A percentile compares a stretch with the other conserved stretches of the same genome.
These are phyloP conservation scores for Seminavis robusta DNA, from an alignment of 108 stramenopile species.

Conservation along the genomic window DNA sequence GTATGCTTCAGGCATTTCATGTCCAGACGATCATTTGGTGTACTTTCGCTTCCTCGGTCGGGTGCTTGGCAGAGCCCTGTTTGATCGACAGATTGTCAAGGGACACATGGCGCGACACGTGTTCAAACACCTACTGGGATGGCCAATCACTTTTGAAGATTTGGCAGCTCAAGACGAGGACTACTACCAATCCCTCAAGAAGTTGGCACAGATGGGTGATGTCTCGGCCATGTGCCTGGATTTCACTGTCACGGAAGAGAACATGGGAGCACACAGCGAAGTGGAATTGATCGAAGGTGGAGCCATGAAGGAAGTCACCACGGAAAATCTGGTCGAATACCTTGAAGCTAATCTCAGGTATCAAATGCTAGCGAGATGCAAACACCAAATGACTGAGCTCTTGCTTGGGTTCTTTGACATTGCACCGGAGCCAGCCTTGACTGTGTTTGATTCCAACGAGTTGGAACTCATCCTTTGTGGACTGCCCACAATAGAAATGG, in stretches of 20 bases:
- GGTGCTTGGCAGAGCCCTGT: conserved; percentile 94
- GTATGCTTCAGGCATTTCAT: conserved; percentile 46
- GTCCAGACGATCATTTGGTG: conserved; percentile 91
- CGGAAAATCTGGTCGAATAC: conserved; percentile 91
- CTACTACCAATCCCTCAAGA: conserved; percentile 77
- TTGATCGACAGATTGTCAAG: conserved; percentile 94
- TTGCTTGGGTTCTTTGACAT: conserved; percentile 95
- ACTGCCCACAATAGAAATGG: conserved; percentile 90
- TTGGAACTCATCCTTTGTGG: conserved; percentile 97
- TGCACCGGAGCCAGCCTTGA: conserved; percentile 91
- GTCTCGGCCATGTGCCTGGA: conserved; percentile 87
- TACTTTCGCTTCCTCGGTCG: conserved; percentile 97
- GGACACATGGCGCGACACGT: conserved; percentile 96
- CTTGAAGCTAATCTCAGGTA: conserved; percentile 88
- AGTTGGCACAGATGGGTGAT: conserved; percentile 65
- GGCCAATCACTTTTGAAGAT: conserved; percentile 94
- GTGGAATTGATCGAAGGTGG: conserved; percentile 91
- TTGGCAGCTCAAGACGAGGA: conserved; percentile 85
- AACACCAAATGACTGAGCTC: conserved; percentile 84
- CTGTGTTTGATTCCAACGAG: conserved; percentile 96
- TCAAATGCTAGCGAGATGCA: conserved; percentile 82
- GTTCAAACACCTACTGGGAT: conserved; percentile 98
- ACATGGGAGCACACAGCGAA: conserved; percentile 69
- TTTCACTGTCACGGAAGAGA: conserved; percentile 92
- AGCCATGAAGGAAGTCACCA: conserved; percentile 82